These are phyloP conservation scores for Russula emetica DNA, from an alignment of 768 basidiomycete species.

Conservation along the genomic window DNA sequence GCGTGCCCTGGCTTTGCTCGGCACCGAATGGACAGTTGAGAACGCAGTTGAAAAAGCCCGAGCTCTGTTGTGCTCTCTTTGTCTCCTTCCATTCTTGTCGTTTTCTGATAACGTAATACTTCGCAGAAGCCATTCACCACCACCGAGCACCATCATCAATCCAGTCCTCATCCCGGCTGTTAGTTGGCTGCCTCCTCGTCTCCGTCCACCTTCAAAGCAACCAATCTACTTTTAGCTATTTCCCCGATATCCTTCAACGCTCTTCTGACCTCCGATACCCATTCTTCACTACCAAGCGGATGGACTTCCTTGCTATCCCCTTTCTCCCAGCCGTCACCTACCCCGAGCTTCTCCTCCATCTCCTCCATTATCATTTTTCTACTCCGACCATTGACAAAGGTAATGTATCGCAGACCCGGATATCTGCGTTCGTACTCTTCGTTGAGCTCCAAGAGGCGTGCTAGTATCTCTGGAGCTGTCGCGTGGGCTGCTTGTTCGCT, in stretches of 20 bases:
- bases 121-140: too few relatives aligned
- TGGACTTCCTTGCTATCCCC: constrained; percentile 40
- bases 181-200: constrained; percentile 25
- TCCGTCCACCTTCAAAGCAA: constrained; percentile 40
- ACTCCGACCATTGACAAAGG: constrained; percentile 84
- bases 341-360: constrained; percentile 64
- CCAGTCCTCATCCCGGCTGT: too few relatives aligned
- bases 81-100: background rate
- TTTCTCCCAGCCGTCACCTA: constrained; percentile 43
- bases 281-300: constrained; percentile 42
- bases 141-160: too few relatives aligned
- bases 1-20: background rate
- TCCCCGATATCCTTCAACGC: constrained; percentile 68
- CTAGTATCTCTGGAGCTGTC: constrained; percentile 71
- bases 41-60: background rate
- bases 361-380: constrained; percentile 68
- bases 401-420: constrained; percentile 80
- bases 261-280: constrained; percentile 65
- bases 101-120: background rate
- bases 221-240: constrained; percentile 71
- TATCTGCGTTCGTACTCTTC: constrained; percentile 68
- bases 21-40: background rate
- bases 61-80: background rate
- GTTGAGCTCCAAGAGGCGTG: constrained; percentile 70
- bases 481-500: constrained; percentile 66